phyloP scores from a whole-genome alignment of 495 filamentous ascomycete genomes.

The Annulohypoxylon stygium region DNA sequence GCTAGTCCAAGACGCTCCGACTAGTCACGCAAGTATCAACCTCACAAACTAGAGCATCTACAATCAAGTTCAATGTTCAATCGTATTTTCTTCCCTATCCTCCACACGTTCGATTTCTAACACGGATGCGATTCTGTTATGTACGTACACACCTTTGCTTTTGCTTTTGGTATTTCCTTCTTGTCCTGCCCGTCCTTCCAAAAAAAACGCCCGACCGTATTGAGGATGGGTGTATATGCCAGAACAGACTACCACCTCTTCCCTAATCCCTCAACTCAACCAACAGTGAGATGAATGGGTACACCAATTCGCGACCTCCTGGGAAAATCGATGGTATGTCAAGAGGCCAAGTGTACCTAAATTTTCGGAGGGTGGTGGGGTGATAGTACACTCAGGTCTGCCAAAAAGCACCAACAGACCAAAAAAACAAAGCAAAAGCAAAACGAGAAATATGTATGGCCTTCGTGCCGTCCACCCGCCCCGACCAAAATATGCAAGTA shows the following conservation, averaged over 20 bases:
- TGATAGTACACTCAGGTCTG: constrained; percentile 28
- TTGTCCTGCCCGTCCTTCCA: not conserved
- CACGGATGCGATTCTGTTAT: not conserved
- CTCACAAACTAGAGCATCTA: not conserved
- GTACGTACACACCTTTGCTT: not conserved
- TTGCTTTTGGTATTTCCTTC: constrained; percentile 9
- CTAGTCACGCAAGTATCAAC: not conserved
- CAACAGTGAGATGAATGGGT: not conserved
- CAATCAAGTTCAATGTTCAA: not conserved
- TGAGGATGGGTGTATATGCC: not conserved
- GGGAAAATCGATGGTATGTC: not conserved
- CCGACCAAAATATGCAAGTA: constrained; percentile 23
- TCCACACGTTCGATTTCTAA: not conserved
- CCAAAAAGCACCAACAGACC: not conserved
- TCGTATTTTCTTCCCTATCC: not conserved
- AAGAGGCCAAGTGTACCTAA: not conserved
- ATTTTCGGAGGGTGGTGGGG: not conserved
- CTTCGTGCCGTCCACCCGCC: constrained; percentile 1
- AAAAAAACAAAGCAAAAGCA: not conserved
- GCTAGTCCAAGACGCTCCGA: not conserved
- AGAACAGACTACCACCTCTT: not conserved
- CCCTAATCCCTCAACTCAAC: not conserved
- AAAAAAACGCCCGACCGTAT: constrained; percentile 2
- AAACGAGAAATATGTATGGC: not conserved
- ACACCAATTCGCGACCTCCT: constrained; percentile 2